Evolutionary conservation across 331 rosid genomes (phyloP).

Genomic region (Acacia concinna): DNA sequence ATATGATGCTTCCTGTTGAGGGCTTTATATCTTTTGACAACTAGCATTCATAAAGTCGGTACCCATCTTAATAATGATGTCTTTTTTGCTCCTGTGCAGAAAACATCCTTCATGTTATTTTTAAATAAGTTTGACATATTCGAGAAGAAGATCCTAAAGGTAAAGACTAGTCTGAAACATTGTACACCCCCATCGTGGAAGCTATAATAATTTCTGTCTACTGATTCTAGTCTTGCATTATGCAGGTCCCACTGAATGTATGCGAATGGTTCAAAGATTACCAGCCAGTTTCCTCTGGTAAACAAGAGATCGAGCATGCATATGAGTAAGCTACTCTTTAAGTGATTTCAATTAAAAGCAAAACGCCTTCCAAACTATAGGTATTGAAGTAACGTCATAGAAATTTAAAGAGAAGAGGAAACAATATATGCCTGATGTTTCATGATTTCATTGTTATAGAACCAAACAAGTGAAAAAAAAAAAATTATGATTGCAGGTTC

Average conservation of each 20-base stretch:
- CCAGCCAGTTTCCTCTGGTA: conserved; percentile 89
- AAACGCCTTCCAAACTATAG: conserved; percentile 52
- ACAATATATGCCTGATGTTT: conserved; percentile 20
- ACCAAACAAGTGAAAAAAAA: background rate
- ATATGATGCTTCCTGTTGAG: background rate
- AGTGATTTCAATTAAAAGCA: background rate
- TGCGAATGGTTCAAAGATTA: conserved; percentile 98
- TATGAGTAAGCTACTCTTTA: conserved; percentile 71
- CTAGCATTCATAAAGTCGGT: conserved; percentile 6
- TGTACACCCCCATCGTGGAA: conserved; percentile 16
- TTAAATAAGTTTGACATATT: conserved; percentile 95
- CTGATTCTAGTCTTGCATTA: conserved; percentile 28
- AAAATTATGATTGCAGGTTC: conserved; percentile 54
- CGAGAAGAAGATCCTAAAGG: conserved; percentile 89
- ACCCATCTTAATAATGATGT: conserved; percentile 6
- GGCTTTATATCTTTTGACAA: conserved; percentile 3
- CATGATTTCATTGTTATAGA: background rate
- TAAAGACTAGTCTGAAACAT: conserved; percentile 48
- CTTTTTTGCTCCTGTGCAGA: conserved; percentile 51
- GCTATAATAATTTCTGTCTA: conserved; percentile 30
- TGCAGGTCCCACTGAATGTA: conserved; percentile 86
- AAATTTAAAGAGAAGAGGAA: conserved; percentile 53
- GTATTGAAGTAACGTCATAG: background rate
- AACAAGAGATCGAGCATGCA: conserved; percentile 92
- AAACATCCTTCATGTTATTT: conserved; percentile 97